Conservation (phyloP, 2,329 filamentous ascomycete species). For the Arthrocladium fulminans region DNA sequence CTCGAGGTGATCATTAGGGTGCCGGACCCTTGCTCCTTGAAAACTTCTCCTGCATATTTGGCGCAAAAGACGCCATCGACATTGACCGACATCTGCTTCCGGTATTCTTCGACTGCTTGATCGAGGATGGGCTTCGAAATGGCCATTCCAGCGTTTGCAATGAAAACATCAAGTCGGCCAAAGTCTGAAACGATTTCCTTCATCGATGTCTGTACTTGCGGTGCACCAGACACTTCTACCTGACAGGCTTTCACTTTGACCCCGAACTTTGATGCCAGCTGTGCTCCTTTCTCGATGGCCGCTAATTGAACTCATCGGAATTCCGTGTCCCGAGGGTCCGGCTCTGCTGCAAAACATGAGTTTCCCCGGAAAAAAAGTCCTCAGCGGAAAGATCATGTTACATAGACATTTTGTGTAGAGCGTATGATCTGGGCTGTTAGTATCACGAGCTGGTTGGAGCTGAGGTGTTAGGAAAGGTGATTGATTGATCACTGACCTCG, state of each 20-base stretch:
- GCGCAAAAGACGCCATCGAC: slow-evolving; percentile 43
- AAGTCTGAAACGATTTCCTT: slow-evolving; percentile 31
- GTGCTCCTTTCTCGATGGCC: too few species aligned
- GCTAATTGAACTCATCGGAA: too few species aligned
- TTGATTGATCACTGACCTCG: too few species aligned
- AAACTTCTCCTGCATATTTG: slow-evolving; percentile 38
- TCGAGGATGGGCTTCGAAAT: slow-evolving; percentile 50
- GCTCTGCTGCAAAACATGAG: too few species aligned
- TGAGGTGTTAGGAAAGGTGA: too few species aligned
- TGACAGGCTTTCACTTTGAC: slow-evolving; percentile 30
- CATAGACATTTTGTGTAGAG: too few species aligned
- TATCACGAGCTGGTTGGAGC: too few species aligned
- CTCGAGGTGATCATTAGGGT: slow-evolving; percentile 47
- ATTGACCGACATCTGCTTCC: slow-evolving; percentile 46
- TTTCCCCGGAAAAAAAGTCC: too few species aligned
- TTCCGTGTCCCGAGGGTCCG: too few species aligned
- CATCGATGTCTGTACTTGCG: slow-evolving; percentile 22
- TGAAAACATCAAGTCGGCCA: slow-evolving; percentile 38
- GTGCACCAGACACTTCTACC: slow-evolving; percentile 25
- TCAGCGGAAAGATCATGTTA: too few species aligned
- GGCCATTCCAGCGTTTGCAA: slow-evolving; percentile 44
- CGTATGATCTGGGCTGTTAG: too few species aligned
- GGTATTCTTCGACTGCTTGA: slow-evolving; percentile 44
- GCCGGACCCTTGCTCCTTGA: slow-evolving; percentile 37
- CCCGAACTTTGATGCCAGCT: too few species aligned